phyloP scores from a whole-genome alignment of 1,139 yeast species.

The Saccharomycopsis hybrid region DNA sequence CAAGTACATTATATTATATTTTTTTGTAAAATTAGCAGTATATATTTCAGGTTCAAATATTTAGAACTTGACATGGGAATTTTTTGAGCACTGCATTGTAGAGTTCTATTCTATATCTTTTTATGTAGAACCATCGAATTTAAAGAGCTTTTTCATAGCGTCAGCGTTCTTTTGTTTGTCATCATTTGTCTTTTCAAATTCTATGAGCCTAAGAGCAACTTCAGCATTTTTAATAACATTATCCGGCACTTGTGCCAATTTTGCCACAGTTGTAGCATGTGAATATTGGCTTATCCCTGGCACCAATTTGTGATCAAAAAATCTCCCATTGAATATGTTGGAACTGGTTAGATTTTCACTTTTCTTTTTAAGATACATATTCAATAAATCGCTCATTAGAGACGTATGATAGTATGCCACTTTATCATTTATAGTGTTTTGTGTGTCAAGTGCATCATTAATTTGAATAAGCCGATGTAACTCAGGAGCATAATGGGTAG shows the following conservation, averaged over 20 bases:
- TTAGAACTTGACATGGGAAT: too few species aligned
- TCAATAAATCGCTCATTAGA: conserved; percentile 26
- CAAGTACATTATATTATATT: too few species aligned
- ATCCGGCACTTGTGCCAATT: conserved; percentile 75
- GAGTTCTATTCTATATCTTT: too few species aligned
- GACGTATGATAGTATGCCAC: conserved; percentile 49
- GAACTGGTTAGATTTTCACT: conserved; percentile 2
- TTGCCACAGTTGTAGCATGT: conserved; percentile 81
- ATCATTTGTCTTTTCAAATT: neutral
- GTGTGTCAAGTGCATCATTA: conserved; percentile 21
- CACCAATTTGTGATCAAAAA: conserved; percentile 56
- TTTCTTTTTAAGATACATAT: conserved; percentile 24
- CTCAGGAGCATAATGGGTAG: conserved; percentile 87
- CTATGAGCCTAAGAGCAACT: conserved; percentile 4
- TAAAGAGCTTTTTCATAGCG: too few species aligned
- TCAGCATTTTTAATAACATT: conserved; percentile 49
- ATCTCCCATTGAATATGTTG: conserved; percentile 22
- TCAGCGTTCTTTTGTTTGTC: too few species aligned
- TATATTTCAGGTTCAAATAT: too few species aligned
- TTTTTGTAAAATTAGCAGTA: too few species aligned
- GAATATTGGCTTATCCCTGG: conserved; percentile 74
- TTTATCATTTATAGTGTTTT: conserved; percentile 30
- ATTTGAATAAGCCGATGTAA: conserved; percentile 37
- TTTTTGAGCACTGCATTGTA: too few species aligned
- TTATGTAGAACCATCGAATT: too few species aligned